Conservation (phyloP, 1,139 yeast species). For the Zygotorulaspora mrakii region DNA sequence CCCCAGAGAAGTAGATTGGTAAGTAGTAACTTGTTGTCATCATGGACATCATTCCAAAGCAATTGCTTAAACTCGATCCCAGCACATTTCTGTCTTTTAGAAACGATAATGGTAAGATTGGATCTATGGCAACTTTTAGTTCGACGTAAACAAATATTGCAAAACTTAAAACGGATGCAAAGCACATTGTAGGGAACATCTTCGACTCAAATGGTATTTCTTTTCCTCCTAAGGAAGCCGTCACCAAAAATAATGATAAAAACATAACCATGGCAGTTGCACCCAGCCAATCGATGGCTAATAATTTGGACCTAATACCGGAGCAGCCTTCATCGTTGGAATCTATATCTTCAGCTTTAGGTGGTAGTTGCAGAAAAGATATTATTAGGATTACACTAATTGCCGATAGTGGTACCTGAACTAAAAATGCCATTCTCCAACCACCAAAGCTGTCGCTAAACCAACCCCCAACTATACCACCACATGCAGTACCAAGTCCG, state of each 20-base stretch:
- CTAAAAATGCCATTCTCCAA: conserved; percentile 68
- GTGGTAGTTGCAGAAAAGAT: conserved; percentile 39
- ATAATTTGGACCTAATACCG: conserved; percentile 41
- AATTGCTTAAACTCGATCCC: conserved; percentile 63
- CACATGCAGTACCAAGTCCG: conserved; percentile 68
- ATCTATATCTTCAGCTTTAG: conserved; percentile 28
- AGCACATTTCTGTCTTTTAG: conserved; percentile 55
- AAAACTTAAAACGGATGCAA: conserved; percentile 32
- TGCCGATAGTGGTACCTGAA: conserved; percentile 64
- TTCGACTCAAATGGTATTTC: conserved; percentile 40
- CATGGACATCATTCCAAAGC: conserved; percentile 49
- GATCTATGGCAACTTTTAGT: conserved; percentile 53
- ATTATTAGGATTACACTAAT: conserved; percentile 44
- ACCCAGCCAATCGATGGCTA: conserved; percentile 70
- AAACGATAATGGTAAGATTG: conserved; percentile 60
- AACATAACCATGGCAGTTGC: conserved; percentile 56
- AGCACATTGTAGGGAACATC: conserved; percentile 37
- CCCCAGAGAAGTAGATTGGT: conserved; percentile 62
- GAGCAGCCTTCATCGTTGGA: conserved; percentile 16
- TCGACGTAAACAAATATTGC: conserved; percentile 50
- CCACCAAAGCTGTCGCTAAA: conserved; percentile 53
- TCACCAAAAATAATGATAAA: conserved; percentile 52
- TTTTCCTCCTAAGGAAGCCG: conserved; percentile 67
- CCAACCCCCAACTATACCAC: conserved; percentile 57
- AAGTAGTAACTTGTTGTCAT: conserved; percentile 54